These are phyloP conservation scores for Uronychia setigera DNA, from an alignment of 73 alveolate species.

Conservation along the genomic window DNA sequence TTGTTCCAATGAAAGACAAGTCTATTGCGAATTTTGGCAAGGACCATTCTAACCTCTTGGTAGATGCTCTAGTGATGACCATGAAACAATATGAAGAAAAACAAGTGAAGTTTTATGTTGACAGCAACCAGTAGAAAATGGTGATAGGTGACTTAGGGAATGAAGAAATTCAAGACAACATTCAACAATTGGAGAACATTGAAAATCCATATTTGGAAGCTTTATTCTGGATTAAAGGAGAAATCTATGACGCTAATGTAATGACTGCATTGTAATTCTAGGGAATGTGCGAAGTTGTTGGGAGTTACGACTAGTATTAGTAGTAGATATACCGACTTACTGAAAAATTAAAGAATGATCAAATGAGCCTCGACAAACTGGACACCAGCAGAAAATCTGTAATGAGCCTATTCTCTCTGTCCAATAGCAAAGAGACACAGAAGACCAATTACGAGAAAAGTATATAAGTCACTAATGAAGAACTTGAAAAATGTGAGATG, in stretches of 20 bases:
- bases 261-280: neutral
- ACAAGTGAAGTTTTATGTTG: neutral
- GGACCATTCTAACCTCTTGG: conserved; percentile 3
- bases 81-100: neutral
- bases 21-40: neutral
- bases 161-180: neutral
- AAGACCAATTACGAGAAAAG: neutral
- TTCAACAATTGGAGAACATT: neutral
- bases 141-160: neutral
- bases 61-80: neutral
- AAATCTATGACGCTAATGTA: neutral
- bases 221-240: conserved; percentile 11
- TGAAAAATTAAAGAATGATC: neutral
- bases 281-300: neutral
- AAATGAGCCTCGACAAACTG: neutral
- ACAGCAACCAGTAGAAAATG: neutral
- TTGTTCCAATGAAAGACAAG: neutral
- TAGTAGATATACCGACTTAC: neutral
- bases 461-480: conserved; percentile 6
- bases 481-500: neutral
- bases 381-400: neutral
- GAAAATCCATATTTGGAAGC: neutral
- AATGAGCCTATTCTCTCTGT: neutral
- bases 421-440: neutral
- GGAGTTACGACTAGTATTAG: neutral